These are phyloP conservation scores for Ordospora colligata DNA, from an alignment of 371 early-diverging fungal species.

Conservation along the genomic window DNA sequence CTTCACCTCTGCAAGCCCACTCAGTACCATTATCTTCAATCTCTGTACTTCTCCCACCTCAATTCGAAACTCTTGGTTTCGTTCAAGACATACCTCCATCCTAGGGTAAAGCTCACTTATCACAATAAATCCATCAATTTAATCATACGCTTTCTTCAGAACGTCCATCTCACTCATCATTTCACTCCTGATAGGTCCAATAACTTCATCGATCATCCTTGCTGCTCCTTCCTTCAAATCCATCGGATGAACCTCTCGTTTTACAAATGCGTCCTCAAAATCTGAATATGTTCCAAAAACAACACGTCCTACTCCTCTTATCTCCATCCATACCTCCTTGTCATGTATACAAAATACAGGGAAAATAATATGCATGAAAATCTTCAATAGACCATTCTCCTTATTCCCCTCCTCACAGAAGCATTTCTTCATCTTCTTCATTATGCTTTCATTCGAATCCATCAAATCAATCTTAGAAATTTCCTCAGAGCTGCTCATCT, in stretches of 20 bases:
- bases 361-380: constrained; percentile 78
- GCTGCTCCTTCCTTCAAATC: constrained; percentile 83
- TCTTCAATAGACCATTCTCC: constrained; percentile 78
- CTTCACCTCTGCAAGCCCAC: constrained; percentile 51
- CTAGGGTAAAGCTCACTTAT: not conserved
- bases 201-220: constrained; percentile 71
- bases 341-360: constrained; percentile 63
- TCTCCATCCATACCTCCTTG: constrained; percentile 64
- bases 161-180: constrained; percentile 63
- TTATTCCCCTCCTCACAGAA: constrained; percentile 95
- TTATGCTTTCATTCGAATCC: constrained; percentile 73
- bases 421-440: constrained; percentile 83
- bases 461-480: constrained; percentile 92
- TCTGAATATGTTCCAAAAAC: constrained; percentile 67
- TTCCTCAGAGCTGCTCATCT: constrained; percentile 94
- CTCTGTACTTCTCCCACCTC: constrained; percentile 37
- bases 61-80: constrained; percentile 35
- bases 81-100: constrained; percentile 22
- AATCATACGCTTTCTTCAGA: constrained; percentile 62
- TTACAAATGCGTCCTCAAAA: constrained; percentile 74
- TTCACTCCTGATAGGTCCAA: constrained; percentile 77
- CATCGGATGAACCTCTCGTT: constrained; percentile 80
- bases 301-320: constrained; percentile 73
- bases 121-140: not conserved
- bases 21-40: constrained; percentile 48